Percentiles rank a stretch among this genome's conserved stretches.
These are phyloP conservation scores for Alloteropsis semialata DNA, from an alignment of 176 grass and related monocot genomes.

Conservation along the genomic window DNA sequence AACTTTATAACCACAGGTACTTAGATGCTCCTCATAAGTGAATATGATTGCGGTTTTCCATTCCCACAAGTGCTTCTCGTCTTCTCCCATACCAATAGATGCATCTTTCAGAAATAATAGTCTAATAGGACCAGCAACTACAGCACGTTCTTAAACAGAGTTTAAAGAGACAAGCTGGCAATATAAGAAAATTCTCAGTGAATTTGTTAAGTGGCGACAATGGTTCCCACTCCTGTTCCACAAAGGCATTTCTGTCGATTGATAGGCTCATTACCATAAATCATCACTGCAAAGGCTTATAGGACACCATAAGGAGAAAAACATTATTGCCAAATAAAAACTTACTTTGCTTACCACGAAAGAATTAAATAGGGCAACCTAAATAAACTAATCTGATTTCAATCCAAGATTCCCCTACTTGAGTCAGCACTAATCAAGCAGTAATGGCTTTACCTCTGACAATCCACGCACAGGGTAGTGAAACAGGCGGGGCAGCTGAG, in stretches of 20 bases:
- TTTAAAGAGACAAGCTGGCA: no score
- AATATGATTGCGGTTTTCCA: not conserved
- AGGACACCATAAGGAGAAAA: not conserved
- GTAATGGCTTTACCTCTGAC: conserved; percentile 61
- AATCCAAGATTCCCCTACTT: not conserved
- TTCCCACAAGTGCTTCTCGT: not conserved
- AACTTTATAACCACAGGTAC: not conserved
- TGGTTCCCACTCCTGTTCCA: not conserved
- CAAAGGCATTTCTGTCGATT: not conserved
- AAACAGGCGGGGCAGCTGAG: conserved; percentile 90
- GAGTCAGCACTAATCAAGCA: not conserved
- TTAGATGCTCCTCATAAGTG: not conserved
- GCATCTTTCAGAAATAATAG: not conserved
- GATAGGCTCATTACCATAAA: not conserved
- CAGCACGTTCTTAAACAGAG: no score
- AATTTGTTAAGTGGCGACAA: not conserved
- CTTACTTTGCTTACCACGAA: not conserved
- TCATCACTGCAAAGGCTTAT: not conserved
- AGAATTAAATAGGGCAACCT: not conserved
- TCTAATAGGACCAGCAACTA: not conserved
- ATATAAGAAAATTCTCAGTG: not conserved
- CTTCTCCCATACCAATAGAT: not conserved
- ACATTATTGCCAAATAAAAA: not conserved
- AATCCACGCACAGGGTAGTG: conserved; percentile 86
- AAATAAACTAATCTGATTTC: not conserved